These are phyloP conservation scores for Monilinia aucupariae DNA, from an alignment of 2,329 filamentous ascomycete genomes.

Conservation along the genomic window DNA sequence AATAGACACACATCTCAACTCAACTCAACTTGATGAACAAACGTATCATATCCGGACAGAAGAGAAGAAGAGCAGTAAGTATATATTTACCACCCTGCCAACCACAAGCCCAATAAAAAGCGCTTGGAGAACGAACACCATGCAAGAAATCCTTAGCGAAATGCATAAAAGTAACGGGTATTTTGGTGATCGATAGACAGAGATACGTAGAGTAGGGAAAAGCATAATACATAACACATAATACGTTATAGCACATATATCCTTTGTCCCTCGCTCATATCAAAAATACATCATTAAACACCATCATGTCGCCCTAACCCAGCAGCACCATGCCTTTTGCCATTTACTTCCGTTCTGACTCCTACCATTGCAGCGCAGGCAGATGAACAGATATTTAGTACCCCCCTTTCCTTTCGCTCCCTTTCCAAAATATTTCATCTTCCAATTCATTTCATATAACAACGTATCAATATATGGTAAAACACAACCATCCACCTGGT, in stretches of 20 bases:
- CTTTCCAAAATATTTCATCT: not conserved
- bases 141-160: too few species aligned
- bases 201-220: not conserved
- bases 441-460: slow-evolving; percentile 4
- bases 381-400: not conserved
- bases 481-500: slow-evolving; percentile 10
- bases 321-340: not conserved
- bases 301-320: not conserved
- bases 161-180: not conserved
- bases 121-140: not conserved
- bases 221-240: slow-evolving; percentile 1
- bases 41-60: too few species aligned
- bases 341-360: not conserved
- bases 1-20: too few species aligned
- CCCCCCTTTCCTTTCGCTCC: not conserved
- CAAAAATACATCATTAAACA: slow-evolving; percentile 9
- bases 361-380: not conserved
- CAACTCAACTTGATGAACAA: too few species aligned
- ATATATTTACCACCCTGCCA: too few species aligned
- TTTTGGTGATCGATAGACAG: not conserved
- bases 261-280: not conserved
- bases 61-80: too few species aligned
- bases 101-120: too few species aligned
- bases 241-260: slow-evolving; percentile 1
- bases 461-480: slow-evolving; percentile 10